A percentile compares a stretch with the other conserved stretches of the same genome.
Conservation (phyloP, 805 yeast genomes). For the Wickerhamomyces pijperi region DNA sequence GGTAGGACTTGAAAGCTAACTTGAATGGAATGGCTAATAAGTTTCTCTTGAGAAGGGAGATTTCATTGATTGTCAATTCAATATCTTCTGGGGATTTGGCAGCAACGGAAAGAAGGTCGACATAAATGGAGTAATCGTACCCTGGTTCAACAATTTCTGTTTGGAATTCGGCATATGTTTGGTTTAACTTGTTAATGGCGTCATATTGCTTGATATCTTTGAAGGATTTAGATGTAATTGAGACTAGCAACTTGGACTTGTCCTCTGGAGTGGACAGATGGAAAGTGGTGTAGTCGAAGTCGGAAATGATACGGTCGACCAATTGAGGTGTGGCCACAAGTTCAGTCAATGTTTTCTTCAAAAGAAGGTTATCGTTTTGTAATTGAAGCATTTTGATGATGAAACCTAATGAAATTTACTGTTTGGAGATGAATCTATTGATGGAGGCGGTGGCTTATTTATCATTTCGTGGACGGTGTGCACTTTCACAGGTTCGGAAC, state of each 20-base stretch:
- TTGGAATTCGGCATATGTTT: slow-evolving; percentile 35
- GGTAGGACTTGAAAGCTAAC: slow-evolving; percentile 72
- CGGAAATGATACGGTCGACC: slow-evolving; percentile 82
- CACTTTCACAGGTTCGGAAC: too few relatives aligned
- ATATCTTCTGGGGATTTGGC: slow-evolving; percentile 35
- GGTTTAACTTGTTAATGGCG: slow-evolving; percentile 38
- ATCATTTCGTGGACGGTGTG: too few relatives aligned
- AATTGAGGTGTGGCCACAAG: slow-evolving; percentile 44
- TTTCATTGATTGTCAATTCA: slow-evolving; percentile 42
- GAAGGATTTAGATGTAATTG: slow-evolving; percentile 71
- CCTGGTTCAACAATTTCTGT: slow-evolving; percentile 49
- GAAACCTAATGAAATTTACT: too few relatives aligned
- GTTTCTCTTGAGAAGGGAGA: slow-evolving; percentile 73
- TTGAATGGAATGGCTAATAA: slow-evolving; percentile 91
- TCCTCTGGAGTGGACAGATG: slow-evolving; percentile 84
- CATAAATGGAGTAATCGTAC: slow-evolving; percentile 65
- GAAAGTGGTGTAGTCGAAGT: slow-evolving; percentile 91
- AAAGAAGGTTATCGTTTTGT: slow-evolving; percentile 72
- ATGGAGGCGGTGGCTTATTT: too few relatives aligned
- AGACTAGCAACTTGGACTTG: slow-evolving; percentile 52
- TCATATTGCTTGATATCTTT: slow-evolving; percentile 61
- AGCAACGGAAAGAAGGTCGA: slow-evolving; percentile 41
- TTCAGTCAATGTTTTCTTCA: slow-evolving; percentile 72
- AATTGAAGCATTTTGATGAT: slow-evolving; percentile 72
- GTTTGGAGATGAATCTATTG: background rate